Evolutionary conservation across 768 basidiomycete species (phyloP).

Genomic region (Mycena maculata): DNA sequence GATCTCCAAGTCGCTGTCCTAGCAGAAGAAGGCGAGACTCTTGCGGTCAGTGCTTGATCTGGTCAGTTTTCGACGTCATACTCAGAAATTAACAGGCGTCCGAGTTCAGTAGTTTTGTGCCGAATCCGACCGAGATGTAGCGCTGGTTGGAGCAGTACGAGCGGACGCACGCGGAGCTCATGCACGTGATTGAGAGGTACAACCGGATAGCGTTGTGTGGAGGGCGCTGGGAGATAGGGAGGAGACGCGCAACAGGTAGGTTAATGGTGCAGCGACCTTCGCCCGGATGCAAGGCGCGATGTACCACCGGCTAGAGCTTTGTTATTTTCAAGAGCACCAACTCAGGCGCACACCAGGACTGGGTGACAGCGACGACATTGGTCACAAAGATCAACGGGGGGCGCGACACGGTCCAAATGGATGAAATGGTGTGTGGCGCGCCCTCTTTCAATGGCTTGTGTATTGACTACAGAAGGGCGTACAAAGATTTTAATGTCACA

Average conservation of each 20-base stretch:
- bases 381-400: no score
- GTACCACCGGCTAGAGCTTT: constrained; percentile 2
- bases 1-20: neutral
- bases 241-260: no score
- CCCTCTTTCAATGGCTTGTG: neutral
- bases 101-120: no score
- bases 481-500: constrained; percentile 13
- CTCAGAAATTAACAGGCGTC: no score
- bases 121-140: no score
- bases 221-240: neutral
- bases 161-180: no score
- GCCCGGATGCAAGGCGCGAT: constrained; percentile 11
- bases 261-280: neutral
- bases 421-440: no score
- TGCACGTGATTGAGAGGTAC: neutral
- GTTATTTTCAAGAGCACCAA: neutral
- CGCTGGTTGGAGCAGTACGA: no score
- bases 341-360: constrained; percentile 11
- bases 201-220: neutral
- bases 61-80: no score
- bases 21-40: neutral
- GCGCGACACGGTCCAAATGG: no score
- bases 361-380: no score
- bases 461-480: neutral
- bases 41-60: neutral